Evolutionary conservation across 371 early-diverging fungal genomes (phyloP), one percentile per base, ranked within the genome.

Genomic region (Syncephalastrum racemosum): DNA sequence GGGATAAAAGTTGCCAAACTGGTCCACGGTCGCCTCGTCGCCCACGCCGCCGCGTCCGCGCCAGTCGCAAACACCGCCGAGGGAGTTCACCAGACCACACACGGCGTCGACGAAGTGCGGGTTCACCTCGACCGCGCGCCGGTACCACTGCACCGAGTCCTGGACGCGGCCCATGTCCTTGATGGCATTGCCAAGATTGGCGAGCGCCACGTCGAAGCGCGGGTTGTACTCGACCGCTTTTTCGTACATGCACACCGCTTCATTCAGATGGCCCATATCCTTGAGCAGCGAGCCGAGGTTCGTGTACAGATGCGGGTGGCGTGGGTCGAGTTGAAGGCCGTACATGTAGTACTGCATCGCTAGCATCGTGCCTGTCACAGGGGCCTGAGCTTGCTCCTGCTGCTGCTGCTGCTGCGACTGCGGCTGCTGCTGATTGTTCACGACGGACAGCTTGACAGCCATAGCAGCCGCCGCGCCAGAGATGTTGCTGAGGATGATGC

Each of bases 61-160:
- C 96, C 96, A 96, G 60, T 93, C 89, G 74, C 96, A 95, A 0
- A 91, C 87, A 52, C 93, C 93, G 23, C 90, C 84, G 53, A 94
- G 70, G 1, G 90, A 87, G 62, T 93, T 93, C 50, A 93, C 94
- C 48, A 90, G 77, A 25, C 94, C 94, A 71, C 94, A 94, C 23
- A 94, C 86, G 2, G 95, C 95, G 63, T 95, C 95, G 14, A 90
- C 88, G 77, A 95, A 94, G 64, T 92, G 85, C 16, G 95, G 94
- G 56, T 92, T 93, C 36, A 88, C 89, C 43, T 86, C 85, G 6
- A 93, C 87, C 0, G 95, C 94, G 16, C 91, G 86, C 41, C 86
- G 71, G 67, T 93, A 94, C 84, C 93, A 89, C 54, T 83, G 85
- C 13, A 93, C 86, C 22, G 90, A 90, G 20, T 95, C 95, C 58